Evolutionary conservation across 2,329 filamentous ascomycete genomes (phyloP), one percentile per base, ranked within the genome.

Genomic region (Alternaria gansuensis): DNA sequence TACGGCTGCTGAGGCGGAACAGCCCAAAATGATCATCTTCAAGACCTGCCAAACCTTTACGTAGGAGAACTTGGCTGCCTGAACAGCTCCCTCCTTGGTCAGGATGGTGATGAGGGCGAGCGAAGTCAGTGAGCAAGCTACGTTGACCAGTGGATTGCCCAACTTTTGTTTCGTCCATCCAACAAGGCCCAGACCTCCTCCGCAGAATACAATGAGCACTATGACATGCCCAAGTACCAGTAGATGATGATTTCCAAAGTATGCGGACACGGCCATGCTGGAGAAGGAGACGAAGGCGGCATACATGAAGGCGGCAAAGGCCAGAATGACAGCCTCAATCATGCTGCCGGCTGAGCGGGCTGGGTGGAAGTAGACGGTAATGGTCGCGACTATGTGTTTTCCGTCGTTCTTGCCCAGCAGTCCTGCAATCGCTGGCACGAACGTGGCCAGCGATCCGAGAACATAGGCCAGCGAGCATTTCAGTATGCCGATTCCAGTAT

Each of bases 311-410:
- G 93, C 93, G 33, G 90, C 82, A 36, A 91, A 79, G 5, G 92
- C 91, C 57, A 95, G 87, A 33, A 93, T 79, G 10, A 90, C 85
- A 3, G 93, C 93, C 77, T 97, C 91, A 57, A 92, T 85, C 92
- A 97, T 97, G 65, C 91, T 95, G 0, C 94, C 94, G 26, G 89
- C 86, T 17, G 92, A 92, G 57, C 94, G 85, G 5, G 92, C 91
- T 4, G 94, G 93, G 75, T 97, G 93, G 71, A 97, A 98, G 73
- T 97, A 98, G 10, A 97, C 93, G 0, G 92, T 96, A 57, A 97
- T 87, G 2, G 94, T 97, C 31, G 93, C 93, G 51, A 97, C 92
- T 72, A 97, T 89, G 78, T 97, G 94, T 74, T 97, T 97, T 50
- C 92, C 92, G 78, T 97, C 93, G 72, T 93, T 90, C 63, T 89